Evolutionary conservation across 345 rosid species (phyloP).

Genomic region (Xanthoceras sorbifolium): DNA sequence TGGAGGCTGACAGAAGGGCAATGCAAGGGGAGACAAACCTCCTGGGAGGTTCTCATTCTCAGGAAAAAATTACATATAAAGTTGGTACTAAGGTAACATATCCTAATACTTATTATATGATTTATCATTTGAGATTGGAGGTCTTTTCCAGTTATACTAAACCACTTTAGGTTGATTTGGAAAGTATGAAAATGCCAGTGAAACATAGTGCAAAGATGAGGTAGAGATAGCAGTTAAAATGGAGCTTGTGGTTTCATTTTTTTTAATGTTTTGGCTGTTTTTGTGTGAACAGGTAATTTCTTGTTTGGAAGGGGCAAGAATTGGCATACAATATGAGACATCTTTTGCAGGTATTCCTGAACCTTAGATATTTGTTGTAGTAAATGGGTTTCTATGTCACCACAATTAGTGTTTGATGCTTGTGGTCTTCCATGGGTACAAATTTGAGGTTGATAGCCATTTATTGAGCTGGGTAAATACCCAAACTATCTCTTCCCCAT

Average conservation of each 20-base stretch:
- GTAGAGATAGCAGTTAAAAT: not conserved
- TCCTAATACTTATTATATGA: not conserved
- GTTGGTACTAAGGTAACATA: slow-evolving; percentile 72
- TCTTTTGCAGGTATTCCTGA: slow-evolving; percentile 75
- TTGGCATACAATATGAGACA: slow-evolving; percentile 92
- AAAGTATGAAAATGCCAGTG: not conserved
- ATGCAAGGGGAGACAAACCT: slow-evolving; percentile 50
- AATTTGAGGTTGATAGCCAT: no score
- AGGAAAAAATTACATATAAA: slow-evolving; percentile 71
- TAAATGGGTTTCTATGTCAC: not conserved
- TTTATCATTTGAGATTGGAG: not conserved
- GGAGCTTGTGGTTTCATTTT: slow-evolving; percentile 1
- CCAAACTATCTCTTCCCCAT: no score
- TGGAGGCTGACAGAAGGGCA: slow-evolving; percentile 85
- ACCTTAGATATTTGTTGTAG: not conserved
- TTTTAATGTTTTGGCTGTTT: slow-evolving; percentile 11
- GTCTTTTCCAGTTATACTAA: not conserved
- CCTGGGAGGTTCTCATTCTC: slow-evolving; percentile 40
- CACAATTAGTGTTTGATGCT: not conserved
- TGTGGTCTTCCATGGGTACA: no score
- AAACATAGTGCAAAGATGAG: not conserved
- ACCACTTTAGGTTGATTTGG: not conserved
- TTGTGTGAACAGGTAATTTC: slow-evolving; percentile 64
- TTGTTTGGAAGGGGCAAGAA: slow-evolving; percentile 87
- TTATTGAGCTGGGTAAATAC: no score